Base-by-base conservation (phyloP, 345 rosid species). In the Populus simonii region DNA sequence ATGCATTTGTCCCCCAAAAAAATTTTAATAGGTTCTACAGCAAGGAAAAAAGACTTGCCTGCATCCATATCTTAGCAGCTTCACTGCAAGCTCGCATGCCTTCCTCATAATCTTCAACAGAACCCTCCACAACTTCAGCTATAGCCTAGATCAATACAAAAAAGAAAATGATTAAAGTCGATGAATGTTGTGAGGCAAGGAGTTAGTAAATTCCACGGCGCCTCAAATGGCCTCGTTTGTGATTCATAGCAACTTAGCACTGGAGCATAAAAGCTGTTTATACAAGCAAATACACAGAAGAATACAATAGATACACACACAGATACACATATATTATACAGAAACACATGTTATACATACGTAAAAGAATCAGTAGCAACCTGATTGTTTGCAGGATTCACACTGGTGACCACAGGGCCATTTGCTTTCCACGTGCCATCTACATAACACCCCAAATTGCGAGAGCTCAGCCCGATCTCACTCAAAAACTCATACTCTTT, bases 11-110 rank as follows among this genome's bases (percentile, higher is more conserved):
- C 23, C 38, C 36, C 47, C 7, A 35, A 35, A n/a, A 16, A 36
- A 7, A 5, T 33, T 5, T 20, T 59, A 12, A 3, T 22, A 35
- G 29, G 33, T 35, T 31, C 25, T 74, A 74, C 29, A 9, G 29
- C 29, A n/a, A 9, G 65, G 65, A 23, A 59, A 59, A 57, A 59
- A 33, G 45, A 69, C 79, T 80, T 59, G 89, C 99, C 82, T 91
- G 94, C 91, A 90, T 96, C 99, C 99, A 96, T 63, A 78, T 78
- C 78, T 94, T 89, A 9, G 94, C 86, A 33, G 98, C 98, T 80
- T 91, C 94, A 72, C 77, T 83, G 72, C 99, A 96, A 74, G 99
- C 98, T 87, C 82, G 83, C 86, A 92, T 25, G 53, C 97, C 99
- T 67, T 78, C 90, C 79, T 91, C 94, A 70, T 96, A 96, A 83